Evolutionary conservation across 352 stramenopile species (phyloP).

Genomic region (Chrysophaeum taylorii): DNA sequence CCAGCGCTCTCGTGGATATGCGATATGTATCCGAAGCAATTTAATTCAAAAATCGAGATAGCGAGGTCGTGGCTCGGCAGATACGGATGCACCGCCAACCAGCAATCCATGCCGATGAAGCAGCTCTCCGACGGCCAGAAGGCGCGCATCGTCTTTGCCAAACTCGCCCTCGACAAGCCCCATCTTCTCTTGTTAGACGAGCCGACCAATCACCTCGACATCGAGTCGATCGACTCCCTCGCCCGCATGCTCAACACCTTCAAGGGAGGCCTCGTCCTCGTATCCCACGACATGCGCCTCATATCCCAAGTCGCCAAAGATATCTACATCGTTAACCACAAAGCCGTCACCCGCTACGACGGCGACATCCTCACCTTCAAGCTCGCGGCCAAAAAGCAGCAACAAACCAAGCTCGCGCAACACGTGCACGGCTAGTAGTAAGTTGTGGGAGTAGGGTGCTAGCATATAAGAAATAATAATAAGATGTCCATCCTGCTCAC

Average conservation of each 20-base stretch:
- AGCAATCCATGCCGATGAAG: conserved; percentile 69
- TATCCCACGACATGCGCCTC: conserved; percentile 93
- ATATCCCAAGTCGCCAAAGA: conserved; percentile 88
- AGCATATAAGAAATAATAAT: no score
- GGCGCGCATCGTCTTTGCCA: conserved; percentile 92
- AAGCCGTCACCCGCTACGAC: conserved; percentile 85
- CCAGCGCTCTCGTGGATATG: conserved; percentile 80
- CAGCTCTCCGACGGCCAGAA: conserved; percentile 89
- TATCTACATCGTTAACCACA: conserved; percentile 97
- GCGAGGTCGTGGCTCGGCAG: conserved; percentile 79
- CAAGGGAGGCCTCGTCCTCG: conserved; percentile 85
- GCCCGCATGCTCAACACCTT: conserved; percentile 90
- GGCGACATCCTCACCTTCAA: conserved; percentile 98
- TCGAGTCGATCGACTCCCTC: conserved; percentile 91
- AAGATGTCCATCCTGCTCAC: no score
- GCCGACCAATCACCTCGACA: conserved; percentile 45
- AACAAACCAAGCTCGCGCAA: conserved; percentile 51
- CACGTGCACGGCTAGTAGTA: conserved; percentile 62
- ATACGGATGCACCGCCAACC: conserved; percentile 84
- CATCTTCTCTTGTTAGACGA: conserved; percentile 78
- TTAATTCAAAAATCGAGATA: conserved; percentile 54
- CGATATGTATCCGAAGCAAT: conserved; percentile 48
- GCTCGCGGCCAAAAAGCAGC: conserved; percentile 50
- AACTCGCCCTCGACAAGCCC: conserved; percentile 91
- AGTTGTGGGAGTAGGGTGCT: no score